Percentiles rank a stretch among this genome's conserved stretches.
phyloP scores from a whole-genome alignment of 768 basidiomycete genomes.

The Leccinum broughii region DNA sequence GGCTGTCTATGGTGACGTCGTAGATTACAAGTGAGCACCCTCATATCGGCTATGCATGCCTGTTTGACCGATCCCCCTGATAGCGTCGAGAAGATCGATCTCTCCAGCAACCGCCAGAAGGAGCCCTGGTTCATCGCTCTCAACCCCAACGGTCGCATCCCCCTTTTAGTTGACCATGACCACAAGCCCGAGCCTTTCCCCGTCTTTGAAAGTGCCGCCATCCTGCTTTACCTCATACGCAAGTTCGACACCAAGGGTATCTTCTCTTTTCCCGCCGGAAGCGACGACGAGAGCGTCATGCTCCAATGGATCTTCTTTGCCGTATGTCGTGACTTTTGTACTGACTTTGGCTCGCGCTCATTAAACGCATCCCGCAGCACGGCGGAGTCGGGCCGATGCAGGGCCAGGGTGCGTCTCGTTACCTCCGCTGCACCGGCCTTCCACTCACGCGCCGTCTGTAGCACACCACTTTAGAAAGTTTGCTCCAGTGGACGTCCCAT shows the following conservation, averaged over 20 bases:
- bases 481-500: constrained; percentile 69
- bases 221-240: constrained; percentile 79
- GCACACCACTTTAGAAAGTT: constrained; percentile 70
- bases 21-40: constrained; percentile 51
- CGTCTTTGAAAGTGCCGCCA: constrained; percentile 80
- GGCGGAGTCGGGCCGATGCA: constrained; percentile 90
- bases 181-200: constrained; percentile 53
- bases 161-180: constrained; percentile 60
- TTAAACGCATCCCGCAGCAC: constrained; percentile 44
- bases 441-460: constrained; percentile 19
- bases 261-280: constrained; percentile 64
- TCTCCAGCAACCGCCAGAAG: constrained; percentile 74
- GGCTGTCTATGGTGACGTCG: constrained; percentile 42
- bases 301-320: constrained; percentile 89
- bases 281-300: constrained; percentile 65
- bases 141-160: constrained; percentile 76
- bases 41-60: not conserved
- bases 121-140: constrained; percentile 75
- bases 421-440: constrained; percentile 5
- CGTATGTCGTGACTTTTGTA: constrained; percentile 35
- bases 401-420: constrained; percentile 49
- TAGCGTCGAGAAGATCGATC: constrained; percentile 54
- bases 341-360: not conserved
- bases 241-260: constrained; percentile 77
- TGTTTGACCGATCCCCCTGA: not conserved